phyloP scores from a whole-genome alignment of 2,329 filamentous ascomycete species.

The Pseudogymnoascus sp. region DNA sequence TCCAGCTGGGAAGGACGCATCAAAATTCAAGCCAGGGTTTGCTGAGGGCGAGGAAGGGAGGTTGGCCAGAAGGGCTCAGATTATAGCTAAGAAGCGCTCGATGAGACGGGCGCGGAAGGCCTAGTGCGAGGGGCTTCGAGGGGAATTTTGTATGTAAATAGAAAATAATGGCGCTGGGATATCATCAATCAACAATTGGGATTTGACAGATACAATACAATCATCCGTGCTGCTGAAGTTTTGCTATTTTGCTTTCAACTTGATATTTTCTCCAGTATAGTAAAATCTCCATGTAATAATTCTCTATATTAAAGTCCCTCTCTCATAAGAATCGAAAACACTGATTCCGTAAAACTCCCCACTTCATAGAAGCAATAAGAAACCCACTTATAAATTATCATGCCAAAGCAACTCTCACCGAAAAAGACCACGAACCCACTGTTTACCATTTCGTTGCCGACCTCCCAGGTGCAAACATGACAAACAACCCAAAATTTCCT shows the following conservation, averaged over 20 bases:
- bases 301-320: background rate
- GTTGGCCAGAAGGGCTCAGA: slow-evolving; percentile 60
- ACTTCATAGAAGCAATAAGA: background rate
- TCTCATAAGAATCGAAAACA: background rate
- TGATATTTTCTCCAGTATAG: background rate
- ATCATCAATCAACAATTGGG: background rate
- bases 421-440: background rate
- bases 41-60: slow-evolving; percentile 44
- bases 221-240: background rate
- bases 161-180: slow-evolving; percentile 3
- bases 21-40: slow-evolving; percentile 28
- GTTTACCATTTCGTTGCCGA: background rate
- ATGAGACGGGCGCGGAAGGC: slow-evolving; percentile 53
- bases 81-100: slow-evolving; percentile 80
- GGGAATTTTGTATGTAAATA: slow-evolving; percentile 1
- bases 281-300: background rate
- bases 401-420: background rate
- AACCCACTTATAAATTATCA: background rate
- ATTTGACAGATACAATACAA: slow-evolving; percentile 7
- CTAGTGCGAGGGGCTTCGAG: background rate
- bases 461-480: background rate
- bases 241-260: background rate
- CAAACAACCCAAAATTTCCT: slow-evolving; percentile 6
- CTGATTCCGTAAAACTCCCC: background rate
- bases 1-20: slow-evolving; percentile 23